A percentile compares a stretch with the other conserved stretches of the same genome.
Conservation (phyloP, 2,329 filamentous ascomycete species). For the Verticillium nubilum region DNA sequence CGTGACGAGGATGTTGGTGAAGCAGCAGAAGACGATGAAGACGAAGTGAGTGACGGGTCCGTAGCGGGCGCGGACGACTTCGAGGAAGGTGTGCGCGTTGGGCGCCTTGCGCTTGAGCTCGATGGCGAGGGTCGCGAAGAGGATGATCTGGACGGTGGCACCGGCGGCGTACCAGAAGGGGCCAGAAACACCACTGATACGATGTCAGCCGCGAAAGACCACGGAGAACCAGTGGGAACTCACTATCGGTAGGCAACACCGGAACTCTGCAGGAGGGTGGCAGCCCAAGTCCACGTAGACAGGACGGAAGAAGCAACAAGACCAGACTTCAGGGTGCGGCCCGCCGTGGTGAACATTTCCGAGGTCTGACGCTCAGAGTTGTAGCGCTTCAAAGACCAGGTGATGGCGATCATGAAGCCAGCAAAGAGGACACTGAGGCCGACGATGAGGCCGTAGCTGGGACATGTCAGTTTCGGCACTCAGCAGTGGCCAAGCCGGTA, state of each 20-base stretch:
- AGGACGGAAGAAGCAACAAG: conserved; percentile 87
- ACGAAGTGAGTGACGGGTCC: conserved; percentile 66
- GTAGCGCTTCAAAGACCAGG: conserved; percentile 60
- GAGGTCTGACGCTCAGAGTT: conserved; percentile 73
- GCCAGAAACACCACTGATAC: conserved; percentile 48
- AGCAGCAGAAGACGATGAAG: conserved; percentile 74
- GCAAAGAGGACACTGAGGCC: conserved; percentile 10
- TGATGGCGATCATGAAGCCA: conserved; percentile 49
- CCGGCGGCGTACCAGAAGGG: conserved; percentile 58
- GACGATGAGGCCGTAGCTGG: conserved; percentile 12
- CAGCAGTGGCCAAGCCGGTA: neutral
- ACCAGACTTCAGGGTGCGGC: conserved; percentile 82
- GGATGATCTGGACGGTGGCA: conserved; percentile 81
- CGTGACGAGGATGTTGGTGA: conserved; percentile 78
- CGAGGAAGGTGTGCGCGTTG: conserved; percentile 80
- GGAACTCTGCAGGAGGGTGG: conserved; percentile 72
- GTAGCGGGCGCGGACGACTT: conserved; percentile 78
- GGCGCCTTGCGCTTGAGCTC: conserved; percentile 82
- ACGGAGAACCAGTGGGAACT: fast-evolving
- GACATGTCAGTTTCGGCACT: neutral
- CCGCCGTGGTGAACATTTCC: conserved; percentile 88
- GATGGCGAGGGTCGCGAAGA: conserved; percentile 88
- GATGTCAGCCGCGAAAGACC: neutral
- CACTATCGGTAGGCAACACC: conserved; percentile 74
- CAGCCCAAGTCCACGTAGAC: conserved; percentile 90